Percentiles rank a stretch among this genome's conserved stretches.
These are phyloP conservation scores for Purpureocillium lavendulum DNA, from an alignment of 2,329 filamentous ascomycete species.

Conservation along the genomic window DNA sequence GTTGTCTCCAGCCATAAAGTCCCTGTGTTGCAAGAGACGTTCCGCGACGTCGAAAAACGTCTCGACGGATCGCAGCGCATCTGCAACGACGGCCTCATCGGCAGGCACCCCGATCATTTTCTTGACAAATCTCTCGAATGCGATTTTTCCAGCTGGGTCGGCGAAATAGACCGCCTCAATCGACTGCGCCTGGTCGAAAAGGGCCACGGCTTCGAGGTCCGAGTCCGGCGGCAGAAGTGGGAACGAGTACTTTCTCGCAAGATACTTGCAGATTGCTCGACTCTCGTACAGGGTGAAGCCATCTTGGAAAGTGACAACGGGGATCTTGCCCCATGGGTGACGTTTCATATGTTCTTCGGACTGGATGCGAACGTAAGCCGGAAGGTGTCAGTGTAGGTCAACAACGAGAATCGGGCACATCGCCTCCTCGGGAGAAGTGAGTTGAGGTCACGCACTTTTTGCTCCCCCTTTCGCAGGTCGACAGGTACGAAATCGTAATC, in stretches of 20 bases:
- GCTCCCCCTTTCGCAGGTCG: slow-evolving; percentile 29
- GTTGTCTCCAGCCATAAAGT: slow-evolving; percentile 34
- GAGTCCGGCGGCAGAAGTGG: slow-evolving; percentile 29
- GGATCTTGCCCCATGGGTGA: slow-evolving; percentile 34
- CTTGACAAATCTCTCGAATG: slow-evolving; percentile 37
- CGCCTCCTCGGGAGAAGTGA: too few species aligned
- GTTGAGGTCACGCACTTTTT: slow-evolving; percentile 31
- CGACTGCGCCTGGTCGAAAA: slow-evolving; percentile 34
- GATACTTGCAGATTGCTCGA: slow-evolving; percentile 37
- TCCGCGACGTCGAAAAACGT: slow-evolving; percentile 34
- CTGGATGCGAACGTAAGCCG: too few species aligned
- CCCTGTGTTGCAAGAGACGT: slow-evolving; percentile 23
- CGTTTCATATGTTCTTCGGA: slow-evolving; percentile 26
- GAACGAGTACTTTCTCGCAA: slow-evolving; percentile 35
- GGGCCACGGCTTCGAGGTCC: slow-evolving; percentile 29
- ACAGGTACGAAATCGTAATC: slow-evolving; percentile 30
- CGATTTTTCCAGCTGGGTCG: slow-evolving; percentile 31
- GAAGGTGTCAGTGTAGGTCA: too few species aligned
- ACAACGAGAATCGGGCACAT: too few species aligned
- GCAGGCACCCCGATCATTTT: slow-evolving; percentile 31
- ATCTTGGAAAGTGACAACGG: slow-evolving; percentile 26
- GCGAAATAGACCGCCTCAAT: slow-evolving; percentile 34
- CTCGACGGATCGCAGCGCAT: slow-evolving; percentile 27
- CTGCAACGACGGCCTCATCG: slow-evolving; percentile 29
- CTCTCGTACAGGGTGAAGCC: slow-evolving; percentile 38